Base-by-base conservation (phyloP, 1,139 yeast genomes). In the Blastobotrys aristatus region DNA sequence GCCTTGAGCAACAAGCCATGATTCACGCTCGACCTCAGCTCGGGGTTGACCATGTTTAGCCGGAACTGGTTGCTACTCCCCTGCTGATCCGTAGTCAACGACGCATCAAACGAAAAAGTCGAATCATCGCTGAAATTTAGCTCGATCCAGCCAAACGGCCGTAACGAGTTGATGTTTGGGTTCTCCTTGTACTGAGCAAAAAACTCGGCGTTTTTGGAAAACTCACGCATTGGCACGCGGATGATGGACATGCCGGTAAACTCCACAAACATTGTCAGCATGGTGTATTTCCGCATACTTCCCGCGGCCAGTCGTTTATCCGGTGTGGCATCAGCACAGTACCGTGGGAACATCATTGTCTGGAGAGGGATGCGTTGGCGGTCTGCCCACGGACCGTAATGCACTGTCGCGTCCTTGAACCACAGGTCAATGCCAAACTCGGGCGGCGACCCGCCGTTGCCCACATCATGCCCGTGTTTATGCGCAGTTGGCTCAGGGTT, bases 331-430 rank as follows among this genome's bases (percentile, higher is more conserved):
- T 87, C 87, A 43, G 82, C 68, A 29, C 85, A 79, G 6, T 80
- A 64, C 0, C 76, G 64, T 0, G 98, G 98, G 52, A 83, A 79
- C 35, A 92, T 69, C 68, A 82, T 69, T 8, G 72, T 67, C 52
- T 84, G 92, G 8, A 90, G 60, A 0, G 82, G 77, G 1, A 74
- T 73, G 20, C 96, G 64, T 63, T 92, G 95, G 40, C 90, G 77
- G 52, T 90, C 95, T 0, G 97, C 85, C 97, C 97, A 90, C 0
- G 98, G 95, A 0, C 98, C 98, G 60, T 87, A 90, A 56, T 84
- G 84, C 1, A 88, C 69, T 0, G 87, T 82, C 0, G 90, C 82
- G 52, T 77, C 75, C 1, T 76, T 73, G 4, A 88, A 58, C 17
- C 71, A 73, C 16, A 89, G 49, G 49, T 84, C 84, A 4, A 82